Evolutionary conservation across 2,329 filamentous ascomycete genomes (phyloP).

Genomic region (Torrubiella hemipterigena): DNA sequence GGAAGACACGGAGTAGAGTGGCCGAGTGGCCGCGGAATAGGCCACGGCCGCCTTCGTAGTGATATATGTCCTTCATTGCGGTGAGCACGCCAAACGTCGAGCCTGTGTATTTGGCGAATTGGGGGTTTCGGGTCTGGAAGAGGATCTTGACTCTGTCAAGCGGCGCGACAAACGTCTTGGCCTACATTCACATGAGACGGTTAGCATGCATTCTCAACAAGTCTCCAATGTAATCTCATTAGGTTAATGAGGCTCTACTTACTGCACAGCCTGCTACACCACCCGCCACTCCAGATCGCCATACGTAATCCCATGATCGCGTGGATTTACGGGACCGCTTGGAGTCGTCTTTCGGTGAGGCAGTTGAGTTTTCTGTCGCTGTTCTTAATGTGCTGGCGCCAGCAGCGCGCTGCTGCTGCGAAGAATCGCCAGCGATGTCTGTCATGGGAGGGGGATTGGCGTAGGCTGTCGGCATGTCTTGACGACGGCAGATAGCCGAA

Average conservation of each 20-base stretch:
- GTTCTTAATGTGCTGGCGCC: no score
- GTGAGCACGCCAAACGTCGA: constrained; percentile 75
- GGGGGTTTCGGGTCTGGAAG: constrained; percentile 89
- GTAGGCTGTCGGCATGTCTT: constrained; percentile 23
- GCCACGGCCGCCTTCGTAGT: constrained; percentile 58
- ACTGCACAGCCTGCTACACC: constrained; percentile 88
- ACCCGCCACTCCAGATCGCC: constrained; percentile 75
- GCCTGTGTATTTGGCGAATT: constrained; percentile 85
- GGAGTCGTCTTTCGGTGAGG: constrained; percentile 40
- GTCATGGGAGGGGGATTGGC: constrained; percentile 43
- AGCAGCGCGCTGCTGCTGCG: constrained; percentile 15
- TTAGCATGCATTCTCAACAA: no score
- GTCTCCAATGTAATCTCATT: no score
- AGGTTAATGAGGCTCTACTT: no score
- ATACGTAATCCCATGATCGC: constrained; percentile 70
- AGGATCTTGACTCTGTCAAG: constrained; percentile 98
- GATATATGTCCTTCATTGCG: constrained; percentile 76
- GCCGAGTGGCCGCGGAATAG: constrained; percentile 92
- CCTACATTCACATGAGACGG: no score
- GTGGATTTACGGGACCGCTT: constrained; percentile 30
- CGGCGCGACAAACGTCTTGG: constrained; percentile 89
- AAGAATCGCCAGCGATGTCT: constrained; percentile 28
- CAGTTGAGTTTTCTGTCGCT: constrained; percentile 21
- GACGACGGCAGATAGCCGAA: constrained; percentile 5
- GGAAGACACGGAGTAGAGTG: constrained; percentile 87